phyloP scores from a whole-genome alignment of 352 stramenopile genomes.

The Porosira glacialis region DNA sequence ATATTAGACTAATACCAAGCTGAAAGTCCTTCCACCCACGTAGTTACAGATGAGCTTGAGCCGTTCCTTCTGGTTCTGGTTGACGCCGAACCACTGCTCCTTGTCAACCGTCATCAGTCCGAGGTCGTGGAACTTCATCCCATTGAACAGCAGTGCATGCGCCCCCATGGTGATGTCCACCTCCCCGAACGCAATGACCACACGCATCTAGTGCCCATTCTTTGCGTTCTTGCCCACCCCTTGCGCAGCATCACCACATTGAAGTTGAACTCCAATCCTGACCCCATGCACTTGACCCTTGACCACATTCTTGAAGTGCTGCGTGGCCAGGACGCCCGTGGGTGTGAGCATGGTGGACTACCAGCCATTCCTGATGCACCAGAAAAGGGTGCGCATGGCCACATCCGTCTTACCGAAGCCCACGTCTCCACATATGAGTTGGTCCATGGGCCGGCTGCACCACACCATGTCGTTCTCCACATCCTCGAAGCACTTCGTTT shows the following conservation, averaged over 20 bases:
- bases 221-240: constrained; percentile 76
- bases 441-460: constrained; percentile 82
- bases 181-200: constrained; percentile 63
- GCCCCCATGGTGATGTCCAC: constrained; percentile 82
- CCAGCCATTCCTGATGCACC: constrained; percentile 70
- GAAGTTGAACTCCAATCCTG: constrained; percentile 56
- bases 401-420: constrained; percentile 85
- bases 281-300: constrained; percentile 66
- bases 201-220: constrained; percentile 57
- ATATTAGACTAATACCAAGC: too few species aligned
- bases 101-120: constrained; percentile 84
- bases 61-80: constrained; percentile 81
- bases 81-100: constrained; percentile 83
- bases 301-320: constrained; percentile 82
- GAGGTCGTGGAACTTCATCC: constrained; percentile 80
- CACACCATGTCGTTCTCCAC: constrained; percentile 86
- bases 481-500: constrained; percentile 78
- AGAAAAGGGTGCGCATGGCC: constrained; percentile 79
- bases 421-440: constrained; percentile 82
- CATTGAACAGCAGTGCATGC: constrained; percentile 78
- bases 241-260: constrained; percentile 59
- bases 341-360: constrained; percentile 82
- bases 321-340: constrained; percentile 82
- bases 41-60: constrained; percentile 85
- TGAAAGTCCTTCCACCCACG: too few species aligned